These are phyloP conservation scores for Croton setiger DNA, from an alignment of 441 rosid species.

Conservation along the genomic window DNA sequence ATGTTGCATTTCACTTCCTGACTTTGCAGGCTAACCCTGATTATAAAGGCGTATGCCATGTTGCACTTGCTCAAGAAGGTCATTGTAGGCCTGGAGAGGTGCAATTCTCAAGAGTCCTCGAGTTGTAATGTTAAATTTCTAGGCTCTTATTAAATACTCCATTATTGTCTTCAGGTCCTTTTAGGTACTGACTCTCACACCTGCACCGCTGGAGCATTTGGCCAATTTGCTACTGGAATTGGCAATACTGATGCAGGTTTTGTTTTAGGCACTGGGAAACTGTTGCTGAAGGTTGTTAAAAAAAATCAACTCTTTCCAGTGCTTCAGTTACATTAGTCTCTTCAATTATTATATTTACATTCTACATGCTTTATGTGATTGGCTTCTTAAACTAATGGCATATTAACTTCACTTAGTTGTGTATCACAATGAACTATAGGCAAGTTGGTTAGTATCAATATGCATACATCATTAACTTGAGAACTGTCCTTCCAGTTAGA, in stretches of 20 bases:
- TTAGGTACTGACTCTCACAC: slow-evolving; percentile 97
- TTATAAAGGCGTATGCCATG: slow-evolving; percentile 96
- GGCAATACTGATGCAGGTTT: slow-evolving; percentile 99
- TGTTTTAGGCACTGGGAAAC: slow-evolving; percentile 85
- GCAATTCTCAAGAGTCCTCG: slow-evolving; percentile 7
- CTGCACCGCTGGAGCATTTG: slow-evolving; percentile 97
- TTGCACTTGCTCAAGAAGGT: slow-evolving; percentile 99
- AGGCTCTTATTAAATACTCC: slow-evolving; percentile 8
- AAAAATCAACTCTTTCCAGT: neutral
- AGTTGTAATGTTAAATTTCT: neutral
- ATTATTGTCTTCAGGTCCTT: slow-evolving; percentile 57
- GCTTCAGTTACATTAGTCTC: neutral
- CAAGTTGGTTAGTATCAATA: neutral
- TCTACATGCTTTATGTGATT: neutral
- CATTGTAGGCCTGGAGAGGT: slow-evolving; percentile 99
- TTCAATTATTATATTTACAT: neutral
- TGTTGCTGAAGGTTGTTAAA: slow-evolving; percentile 74
- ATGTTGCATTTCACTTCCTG: slow-evolving; percentile 15
- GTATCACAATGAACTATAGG: neutral
- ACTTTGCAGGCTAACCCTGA: slow-evolving; percentile 80
- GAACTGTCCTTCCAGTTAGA: neutral
- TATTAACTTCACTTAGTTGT: neutral
- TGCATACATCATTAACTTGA: neutral
- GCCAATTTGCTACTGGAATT: slow-evolving; percentile 97
- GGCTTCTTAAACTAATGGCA: neutral